Conservation (phyloP, 2,329 filamentous ascomycete species). For the Colletotrichum gloeosporioides region DNA sequence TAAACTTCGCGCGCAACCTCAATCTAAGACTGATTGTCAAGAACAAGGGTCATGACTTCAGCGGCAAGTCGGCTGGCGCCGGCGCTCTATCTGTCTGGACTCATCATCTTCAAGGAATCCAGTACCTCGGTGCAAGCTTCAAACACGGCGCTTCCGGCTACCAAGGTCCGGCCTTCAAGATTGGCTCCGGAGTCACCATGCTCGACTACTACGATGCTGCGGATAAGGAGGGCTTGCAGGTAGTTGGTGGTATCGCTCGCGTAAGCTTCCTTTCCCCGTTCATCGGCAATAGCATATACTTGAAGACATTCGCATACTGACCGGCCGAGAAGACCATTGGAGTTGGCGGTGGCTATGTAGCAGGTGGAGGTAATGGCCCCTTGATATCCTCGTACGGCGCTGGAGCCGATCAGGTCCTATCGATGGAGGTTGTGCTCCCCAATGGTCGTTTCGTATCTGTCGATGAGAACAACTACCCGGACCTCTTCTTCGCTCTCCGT, state of each 20-base stretch:
- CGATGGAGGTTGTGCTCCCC: slow-evolving; percentile 37
- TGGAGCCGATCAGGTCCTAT: slow-evolving; percentile 40
- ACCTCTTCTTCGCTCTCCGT: slow-evolving; percentile 55
- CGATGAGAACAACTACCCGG: slow-evolving; percentile 40
- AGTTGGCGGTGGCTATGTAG: slow-evolving; percentile 33
- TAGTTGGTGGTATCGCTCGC: slow-evolving; percentile 39
- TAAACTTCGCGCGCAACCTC: slow-evolving; percentile 19
- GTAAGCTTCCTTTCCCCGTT: slow-evolving; percentile 37
- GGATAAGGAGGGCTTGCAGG: slow-evolving; percentile 24
- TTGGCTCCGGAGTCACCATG: slow-evolving; percentile 31
- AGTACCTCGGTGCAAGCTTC: slow-evolving; percentile 23
- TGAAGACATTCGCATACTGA: slow-evolving; percentile 21
- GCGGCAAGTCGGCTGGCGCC: neutral
- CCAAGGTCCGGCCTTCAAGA: slow-evolving; percentile 29
- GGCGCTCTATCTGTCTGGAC: slow-evolving; percentile 2
- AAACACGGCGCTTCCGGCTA: slow-evolving; percentile 24
- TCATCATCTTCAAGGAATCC: neutral
- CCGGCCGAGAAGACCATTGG: slow-evolving; percentile 28
- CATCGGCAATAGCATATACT: neutral
- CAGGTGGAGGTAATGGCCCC: slow-evolving; percentile 37
- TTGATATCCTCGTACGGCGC: slow-evolving; percentile 35
- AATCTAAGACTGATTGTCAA: slow-evolving; percentile 46
- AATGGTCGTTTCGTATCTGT: slow-evolving; percentile 34
- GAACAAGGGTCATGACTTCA: slow-evolving; percentile 15
- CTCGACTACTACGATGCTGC: slow-evolving; percentile 29